Evolutionary conservation across 2,329 filamentous ascomycete genomes (phyloP), one percentile per base, ranked within the genome.

Genomic region (Chaetomium olivaceum): DNA sequence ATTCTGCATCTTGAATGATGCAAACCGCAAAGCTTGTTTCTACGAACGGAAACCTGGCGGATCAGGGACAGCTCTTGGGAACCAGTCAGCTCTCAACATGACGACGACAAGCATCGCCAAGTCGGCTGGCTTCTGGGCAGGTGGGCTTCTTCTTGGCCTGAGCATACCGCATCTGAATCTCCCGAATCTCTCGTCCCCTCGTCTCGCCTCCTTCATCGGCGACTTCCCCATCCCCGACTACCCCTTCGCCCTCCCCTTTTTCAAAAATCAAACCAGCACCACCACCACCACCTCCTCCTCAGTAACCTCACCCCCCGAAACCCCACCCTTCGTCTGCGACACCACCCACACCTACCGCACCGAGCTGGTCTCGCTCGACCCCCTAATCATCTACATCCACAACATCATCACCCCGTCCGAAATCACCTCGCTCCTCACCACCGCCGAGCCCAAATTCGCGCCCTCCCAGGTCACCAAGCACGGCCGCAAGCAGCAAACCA

Each of bases 331-430:
- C 58, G 64, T 65, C 52, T 80, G 78, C 67, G 70, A 70, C 12
- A n/a, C 56, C 0, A 59, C 72, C 1, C 75, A 77, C 23, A 64
- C 71, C 16, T 81, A 80, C 70, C 74, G 71, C 4, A 80, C 78
- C 0, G 76, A 80, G 62, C 75, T 81, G 51, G 72, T 81, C 48
- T 80, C 78, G 16, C 73, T 80, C 23, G 77, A 79, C 51, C 80
- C 80, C 1, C 72, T 81, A 0, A 73, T 81, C 9, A 77, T 81
- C 65, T 81, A 81, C 69, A 79, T 81, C 73, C 77, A 78, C 70
- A 67, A 74, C 62, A 79, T 81, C 72, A 71, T 81, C 48, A 68
- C 74, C 2, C 69, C 76, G 0, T 21, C 63, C 27, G 80, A 81
- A 67, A 76, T 76, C 46, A 61, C 72, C 0, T 72, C 75, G 2